Evolutionary conservation across 352 stramenopile genomes (phyloP), one percentile per base, ranked within the genome.

Genomic region (Pythium apleroticum): DNA sequence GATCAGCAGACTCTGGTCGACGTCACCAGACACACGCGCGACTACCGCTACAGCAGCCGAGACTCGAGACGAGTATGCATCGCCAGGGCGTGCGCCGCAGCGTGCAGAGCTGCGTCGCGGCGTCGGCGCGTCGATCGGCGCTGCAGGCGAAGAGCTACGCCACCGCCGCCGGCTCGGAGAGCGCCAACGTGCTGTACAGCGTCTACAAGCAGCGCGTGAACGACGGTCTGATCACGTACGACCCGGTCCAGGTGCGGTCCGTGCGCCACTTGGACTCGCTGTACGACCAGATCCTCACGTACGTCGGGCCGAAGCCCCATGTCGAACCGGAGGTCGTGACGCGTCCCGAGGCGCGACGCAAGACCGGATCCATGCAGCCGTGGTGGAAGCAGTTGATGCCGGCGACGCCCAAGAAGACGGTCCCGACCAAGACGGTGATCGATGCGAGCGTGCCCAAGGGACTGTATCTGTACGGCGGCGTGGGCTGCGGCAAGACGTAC

Each of bases 401-500:
- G 1, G 20, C 19, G 43, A 50, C 43, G 12, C 25, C 35, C 10
- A 63, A 71, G 25, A 27, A 60, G 9, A 22, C 49, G 12, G 33
- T 64, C 20, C 10, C 52, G 30, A 37, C 48, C 14, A 48, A 57
- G 10, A 41, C 39, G 6, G 57, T 20, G 8, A 54, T 58, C 20
- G 52, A 52, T 9, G 33, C 50, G 27, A 45, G 66, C 22, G 75
- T 89, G n/a, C 96, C 96, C 0, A 91, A 95, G 65, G 97, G 97
- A 24, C 68, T 99, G 19, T 99, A 99, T 76, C 71, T 99, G n/a
- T 88, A 98, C 63, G 97, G 97, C 17, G 80, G 90, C 12, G 97
- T 99, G 19, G 97, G 97, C 12, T 97, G 89, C 31, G 97, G 97
- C 30, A 99, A 95, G 78, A 98, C 93, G 15, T 97, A 98, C 67